Percentiles rank a stretch among this genome's conserved stretches.
Evolutionary conservation across 2,329 filamentous ascomycete species (phyloP).

Genomic region (Diaporthe australafricana): DNA sequence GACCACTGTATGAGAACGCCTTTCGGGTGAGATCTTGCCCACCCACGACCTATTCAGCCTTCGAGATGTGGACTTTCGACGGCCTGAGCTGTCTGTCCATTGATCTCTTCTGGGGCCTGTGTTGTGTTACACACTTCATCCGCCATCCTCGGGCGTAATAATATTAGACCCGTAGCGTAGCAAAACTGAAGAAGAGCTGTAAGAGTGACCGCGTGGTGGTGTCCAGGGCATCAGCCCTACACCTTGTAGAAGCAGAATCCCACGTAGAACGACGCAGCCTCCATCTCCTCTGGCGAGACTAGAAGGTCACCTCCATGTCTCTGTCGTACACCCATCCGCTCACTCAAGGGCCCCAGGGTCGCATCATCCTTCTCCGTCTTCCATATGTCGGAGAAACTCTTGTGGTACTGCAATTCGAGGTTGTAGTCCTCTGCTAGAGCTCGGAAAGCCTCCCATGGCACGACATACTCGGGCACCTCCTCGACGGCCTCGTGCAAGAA

Average conservation of each 20-base stretch:
- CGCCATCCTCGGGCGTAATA: neutral
- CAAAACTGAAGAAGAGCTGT: neutral
- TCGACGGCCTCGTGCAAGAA: constrained; percentile 96
- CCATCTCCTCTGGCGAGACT: constrained; percentile 88
- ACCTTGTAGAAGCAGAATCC: constrained; percentile 99
- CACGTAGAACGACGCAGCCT: constrained; percentile 91
- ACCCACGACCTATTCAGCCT: neutral
- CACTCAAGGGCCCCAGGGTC: constrained; percentile 84
- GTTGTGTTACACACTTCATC: neutral
- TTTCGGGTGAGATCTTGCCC: neutral
- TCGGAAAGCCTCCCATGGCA: constrained; percentile 98
- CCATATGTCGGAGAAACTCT: constrained; percentile 92
- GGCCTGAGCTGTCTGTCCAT: neutral
- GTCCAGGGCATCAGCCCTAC: constrained; percentile 51
- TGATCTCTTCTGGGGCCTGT: neutral
- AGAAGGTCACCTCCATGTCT: constrained; percentile 73
- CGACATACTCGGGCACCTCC: constrained; percentile 95
- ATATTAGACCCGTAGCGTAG: neutral
- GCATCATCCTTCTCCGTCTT: constrained; percentile 88
- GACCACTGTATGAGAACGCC: neutral
- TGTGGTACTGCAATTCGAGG: constrained; percentile 93
- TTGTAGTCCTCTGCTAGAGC: constrained; percentile 97
- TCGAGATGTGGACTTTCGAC: neutral
- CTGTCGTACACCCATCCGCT: constrained; percentile 93
- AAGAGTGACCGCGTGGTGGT: neutral